phyloP scores from a whole-genome alignment of 2,329 filamentous ascomycete genomes.

The Dactylellina drechsleri region DNA sequence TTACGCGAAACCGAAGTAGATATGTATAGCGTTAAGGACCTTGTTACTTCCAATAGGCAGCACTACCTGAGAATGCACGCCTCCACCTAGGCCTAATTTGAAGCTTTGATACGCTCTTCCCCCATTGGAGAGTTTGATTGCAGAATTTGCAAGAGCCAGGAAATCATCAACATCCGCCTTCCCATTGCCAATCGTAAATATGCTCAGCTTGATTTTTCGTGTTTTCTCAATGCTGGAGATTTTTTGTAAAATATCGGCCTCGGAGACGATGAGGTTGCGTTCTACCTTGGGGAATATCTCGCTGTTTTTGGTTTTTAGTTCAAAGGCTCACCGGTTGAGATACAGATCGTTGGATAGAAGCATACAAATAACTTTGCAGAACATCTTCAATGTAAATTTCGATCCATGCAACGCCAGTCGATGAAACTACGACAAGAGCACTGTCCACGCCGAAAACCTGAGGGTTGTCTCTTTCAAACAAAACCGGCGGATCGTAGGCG shows the following conservation, averaged over 20 bases:
- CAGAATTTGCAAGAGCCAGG: conserved; percentile 75
- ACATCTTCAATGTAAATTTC: conserved; percentile 88
- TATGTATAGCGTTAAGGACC: conserved; percentile 31
- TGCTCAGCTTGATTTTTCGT: conserved; percentile 74
- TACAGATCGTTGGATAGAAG: conserved; percentile 62
- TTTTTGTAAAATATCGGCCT: conserved; percentile 75
- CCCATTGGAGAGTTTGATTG: conserved; percentile 78
- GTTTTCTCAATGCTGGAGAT: conserved; percentile 78
- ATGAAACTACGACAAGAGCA: conserved; percentile 79
- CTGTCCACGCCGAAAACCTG: conserved; percentile 70
- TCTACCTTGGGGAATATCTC: conserved; percentile 65
- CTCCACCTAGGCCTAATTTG: conserved; percentile 77
- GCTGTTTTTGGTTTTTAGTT: conserved; percentile 9
- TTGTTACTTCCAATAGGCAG: conserved; percentile 72
- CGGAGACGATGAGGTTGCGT: conserved; percentile 77
- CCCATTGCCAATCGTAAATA: conserved; percentile 80
- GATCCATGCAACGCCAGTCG: conserved; percentile 83
- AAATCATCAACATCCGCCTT: conserved; percentile 82
- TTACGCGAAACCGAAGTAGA: conserved; percentile 33
- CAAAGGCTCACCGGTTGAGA: conserved; percentile 69
- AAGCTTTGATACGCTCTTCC: conserved; percentile 80
- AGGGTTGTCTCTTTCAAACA: conserved; percentile 55
- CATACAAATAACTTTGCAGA: conserved; percentile 85
- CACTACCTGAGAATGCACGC: conserved; percentile 75
- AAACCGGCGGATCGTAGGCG: conserved; percentile 73